Evolutionary conservation across 805 yeast species (phyloP), one percentile per base, ranked within the genome.

Genomic region (Priceomyces haplophilus): DNA sequence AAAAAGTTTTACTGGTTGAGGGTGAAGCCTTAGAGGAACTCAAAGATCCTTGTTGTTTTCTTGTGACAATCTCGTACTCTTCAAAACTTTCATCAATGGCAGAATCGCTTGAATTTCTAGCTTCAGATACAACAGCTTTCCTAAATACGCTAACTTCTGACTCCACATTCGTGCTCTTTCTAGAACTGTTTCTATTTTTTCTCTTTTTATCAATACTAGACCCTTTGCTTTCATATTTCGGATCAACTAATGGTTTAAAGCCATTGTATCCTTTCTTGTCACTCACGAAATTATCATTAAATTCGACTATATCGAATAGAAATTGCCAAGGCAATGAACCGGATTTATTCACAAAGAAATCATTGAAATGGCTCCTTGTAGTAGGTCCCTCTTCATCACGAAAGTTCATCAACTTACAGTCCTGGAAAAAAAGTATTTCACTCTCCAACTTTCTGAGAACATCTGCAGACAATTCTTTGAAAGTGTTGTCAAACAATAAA

Each of bases 401-500:
- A 30, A 58, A 54, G 33, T 60, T 62, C 1, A 48, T 39, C 7
- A 27, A 38, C 31, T 63, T 61, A 50, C 69, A 67, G 20, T 49
- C 46, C 33, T 56, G 57, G 25, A 69, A 59, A 33, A 58, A 50
- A 15, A 40, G 46, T 5, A 68, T 45, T 34, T 59, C 59, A 7
- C 37, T 37, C 39, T 70, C 75, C 12, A 69, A 40, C 38, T 51
- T 53, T 4, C 38, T 30, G 20, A 66, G 32, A 4, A 64, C 20
- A 1, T 61, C 64, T 13, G 45, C 44, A 5, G 65, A 62, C 13
- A 69, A 47, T 12, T 58, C 65, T 19, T 51, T 44, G 38, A 67
- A 52, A 6, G 55, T 34, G 2, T 56, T 45, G 42, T 80, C 82
- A 41, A 79, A 75, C 25, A 88, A 63, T 12, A 86, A 53, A 3